These are phyloP conservation scores for Beauveria varroae DNA, from an alignment of 2,329 filamentous ascomycete genomes.

Conservation along the genomic window DNA sequence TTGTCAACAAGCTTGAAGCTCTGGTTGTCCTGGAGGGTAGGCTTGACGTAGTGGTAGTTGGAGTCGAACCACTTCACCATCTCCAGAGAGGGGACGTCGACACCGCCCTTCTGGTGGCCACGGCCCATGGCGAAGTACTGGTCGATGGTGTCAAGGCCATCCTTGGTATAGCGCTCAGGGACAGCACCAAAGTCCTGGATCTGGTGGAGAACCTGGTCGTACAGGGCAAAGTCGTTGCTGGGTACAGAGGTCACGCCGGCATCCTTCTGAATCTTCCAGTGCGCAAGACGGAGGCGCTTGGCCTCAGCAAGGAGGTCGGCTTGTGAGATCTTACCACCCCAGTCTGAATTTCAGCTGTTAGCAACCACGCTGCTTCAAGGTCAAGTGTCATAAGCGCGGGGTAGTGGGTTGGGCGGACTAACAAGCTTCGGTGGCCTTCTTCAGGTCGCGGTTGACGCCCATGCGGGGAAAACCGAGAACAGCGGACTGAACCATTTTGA, in stretches of 20 bases:
- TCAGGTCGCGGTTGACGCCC: constrained; percentile 96
- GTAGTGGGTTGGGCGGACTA: constrained; percentile 23
- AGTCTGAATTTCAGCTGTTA: constrained; percentile 39
- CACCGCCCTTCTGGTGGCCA: constrained; percentile 90
- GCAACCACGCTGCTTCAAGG: neutral
- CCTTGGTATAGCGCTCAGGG: constrained; percentile 87
- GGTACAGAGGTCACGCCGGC: constrained; percentile 96
- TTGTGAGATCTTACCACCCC: constrained; percentile 90
- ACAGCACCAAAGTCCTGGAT: constrained; percentile 95
- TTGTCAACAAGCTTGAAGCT: constrained; percentile 79
- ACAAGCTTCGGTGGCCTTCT: constrained; percentile 98
- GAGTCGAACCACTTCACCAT: constrained; percentile 99
- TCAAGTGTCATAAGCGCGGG: neutral
- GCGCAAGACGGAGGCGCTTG: constrained; percentile 90
- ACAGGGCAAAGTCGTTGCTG: constrained; percentile 99
- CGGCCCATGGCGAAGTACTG: constrained; percentile 99
- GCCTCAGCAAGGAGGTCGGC: constrained; percentile 87
- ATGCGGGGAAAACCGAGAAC: constrained; percentile 98
- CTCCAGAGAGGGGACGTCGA: constrained; percentile 91
- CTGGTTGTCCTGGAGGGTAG: constrained; percentile 94
- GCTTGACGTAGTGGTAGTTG: constrained; percentile 99
- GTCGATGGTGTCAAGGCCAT: constrained; percentile 81
- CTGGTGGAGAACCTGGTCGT: constrained; percentile 95
- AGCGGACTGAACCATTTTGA: constrained; percentile 58
- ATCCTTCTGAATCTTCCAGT: constrained; percentile 99